Evolutionary conservation across 169 alveolate species (phyloP).

Genomic region (Ichthyophthirius multifiliis): DNA sequence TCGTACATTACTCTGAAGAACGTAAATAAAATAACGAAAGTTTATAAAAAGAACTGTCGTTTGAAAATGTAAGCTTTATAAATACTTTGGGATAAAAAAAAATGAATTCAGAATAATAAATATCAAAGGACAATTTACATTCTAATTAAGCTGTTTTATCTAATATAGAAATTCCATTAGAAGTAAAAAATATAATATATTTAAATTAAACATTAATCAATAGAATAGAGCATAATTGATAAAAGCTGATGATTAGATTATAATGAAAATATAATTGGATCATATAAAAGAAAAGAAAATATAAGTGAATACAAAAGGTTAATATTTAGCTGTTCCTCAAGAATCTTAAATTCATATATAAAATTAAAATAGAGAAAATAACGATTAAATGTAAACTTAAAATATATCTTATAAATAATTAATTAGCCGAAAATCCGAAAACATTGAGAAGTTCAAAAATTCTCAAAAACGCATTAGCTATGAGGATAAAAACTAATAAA

Average conservation of each 20-base stretch:
- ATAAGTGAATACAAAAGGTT: too few species aligned
- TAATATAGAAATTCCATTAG: too few species aligned
- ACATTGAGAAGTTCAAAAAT: neutral
- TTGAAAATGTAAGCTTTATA: neutral
- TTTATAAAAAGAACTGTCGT: neutral
- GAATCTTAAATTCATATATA: neutral
- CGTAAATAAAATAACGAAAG: neutral
- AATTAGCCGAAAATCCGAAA: neutral
- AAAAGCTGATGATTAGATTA: too few species aligned
- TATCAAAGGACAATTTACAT: too few species aligned
- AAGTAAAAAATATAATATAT: neutral
- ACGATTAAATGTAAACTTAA: neutral
- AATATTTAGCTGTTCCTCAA: too few species aligned
- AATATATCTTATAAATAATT: neutral
- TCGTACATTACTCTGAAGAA: neutral
- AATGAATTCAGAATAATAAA: neutral
- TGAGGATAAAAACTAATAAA: neutral
- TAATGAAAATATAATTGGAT: too few species aligned
- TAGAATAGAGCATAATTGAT: too few species aligned
- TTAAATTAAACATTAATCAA: too few species aligned
- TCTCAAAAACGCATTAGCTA: neutral
- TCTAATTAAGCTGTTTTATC: too few species aligned
- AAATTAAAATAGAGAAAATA: neutral
- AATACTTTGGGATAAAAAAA: neutral
- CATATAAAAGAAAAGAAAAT: too few species aligned